Evolutionary conservation across 495 filamentous ascomycete genomes (phyloP).

Genomic region (Chaetomium fimeti): DNA sequence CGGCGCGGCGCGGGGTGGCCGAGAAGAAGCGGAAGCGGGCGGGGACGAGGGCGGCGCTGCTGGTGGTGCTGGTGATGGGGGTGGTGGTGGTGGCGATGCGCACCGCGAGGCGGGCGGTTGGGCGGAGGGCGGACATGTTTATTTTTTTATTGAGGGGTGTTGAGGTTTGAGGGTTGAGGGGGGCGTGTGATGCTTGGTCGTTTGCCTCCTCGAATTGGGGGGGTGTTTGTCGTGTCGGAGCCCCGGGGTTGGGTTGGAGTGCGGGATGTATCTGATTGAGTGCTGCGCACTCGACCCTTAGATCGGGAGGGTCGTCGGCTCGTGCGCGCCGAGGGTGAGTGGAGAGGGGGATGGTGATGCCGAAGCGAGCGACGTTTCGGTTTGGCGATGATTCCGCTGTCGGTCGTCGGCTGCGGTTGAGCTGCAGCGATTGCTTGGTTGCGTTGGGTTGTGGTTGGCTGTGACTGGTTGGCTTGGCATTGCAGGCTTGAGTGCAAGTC

Average conservation of each 20-base stretch:
- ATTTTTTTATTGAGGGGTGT: neutral
- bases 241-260: no score
- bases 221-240: no score
- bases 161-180: neutral
- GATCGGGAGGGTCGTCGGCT: neutral
- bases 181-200: neutral
- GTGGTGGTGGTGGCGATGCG: neutral
- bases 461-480: constrained; percentile 7
- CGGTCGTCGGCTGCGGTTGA: constrained; percentile 9
- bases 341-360: neutral
- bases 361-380: constrained; percentile 14
- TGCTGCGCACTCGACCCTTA: neutral
- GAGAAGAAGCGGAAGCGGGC: constrained; percentile 35
- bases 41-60: constrained; percentile 22
- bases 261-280: neutral
- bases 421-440: neutral
- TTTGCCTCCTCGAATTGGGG: neutral
- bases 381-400: constrained; percentile 1
- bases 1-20: constrained; percentile 36
- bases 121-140: constrained; percentile 21
- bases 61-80: neutral
- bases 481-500: neutral
- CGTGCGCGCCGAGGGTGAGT: constrained; percentile 1
- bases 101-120: constrained; percentile 2
- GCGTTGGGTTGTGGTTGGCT: neutral